Evolutionary conservation across 768 basidiomycete genomes (phyloP), one percentile per base, ranked within the genome.

Genomic region (Infundibulicybe gibba): DNA sequence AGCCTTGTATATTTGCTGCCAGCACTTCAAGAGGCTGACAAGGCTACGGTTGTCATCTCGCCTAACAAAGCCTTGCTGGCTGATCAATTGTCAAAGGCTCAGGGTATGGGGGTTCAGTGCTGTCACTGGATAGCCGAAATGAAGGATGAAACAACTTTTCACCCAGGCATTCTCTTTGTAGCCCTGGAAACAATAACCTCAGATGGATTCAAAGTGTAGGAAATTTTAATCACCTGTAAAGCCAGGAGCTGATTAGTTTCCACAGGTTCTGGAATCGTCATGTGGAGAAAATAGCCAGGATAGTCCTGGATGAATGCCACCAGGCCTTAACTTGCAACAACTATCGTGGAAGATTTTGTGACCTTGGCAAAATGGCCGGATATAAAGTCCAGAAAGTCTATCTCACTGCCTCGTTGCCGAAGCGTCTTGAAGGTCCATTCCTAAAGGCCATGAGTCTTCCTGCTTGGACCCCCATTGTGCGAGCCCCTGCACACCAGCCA

Each of bases 241-340:
- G 10, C 15, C 15, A 34, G 15, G 10, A 34, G 15, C 33, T 34
- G 10, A 34, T 34, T 34, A 15, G 10, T 10, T 10, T 34, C 15
- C 15, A 34, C 11, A 34, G 10, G 15, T 34, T 34, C 33, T 10
- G 15, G 33, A 34, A 15, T 34, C 33, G 10, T 34, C 11, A 34
- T 15, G 15, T 10, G 33, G 15, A 34, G 11, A 34, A 34, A 34
- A 15, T 34, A 10, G 33, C 33, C 9, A 45, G 55, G 0, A 6
- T 55, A 15, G 47, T 57, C 0, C 14, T 57, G 0, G 58, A 59
- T 32, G 58, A 59, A 41, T 48, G 53, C n/a, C n/a, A n/a, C n/a
- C n/a, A n/a, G n/a, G n/a, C n/a, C n/a, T n/a, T n/a, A n/a, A n/a
- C n/a, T n/a, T 16, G 15, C 0, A n/a, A 3, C 3, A n/a, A 39